Evolutionary conservation across 352 stramenopile genomes (phyloP), one percentile per base, ranked within the genome.

Genomic region (Nothophytophthora sp.): DNA sequence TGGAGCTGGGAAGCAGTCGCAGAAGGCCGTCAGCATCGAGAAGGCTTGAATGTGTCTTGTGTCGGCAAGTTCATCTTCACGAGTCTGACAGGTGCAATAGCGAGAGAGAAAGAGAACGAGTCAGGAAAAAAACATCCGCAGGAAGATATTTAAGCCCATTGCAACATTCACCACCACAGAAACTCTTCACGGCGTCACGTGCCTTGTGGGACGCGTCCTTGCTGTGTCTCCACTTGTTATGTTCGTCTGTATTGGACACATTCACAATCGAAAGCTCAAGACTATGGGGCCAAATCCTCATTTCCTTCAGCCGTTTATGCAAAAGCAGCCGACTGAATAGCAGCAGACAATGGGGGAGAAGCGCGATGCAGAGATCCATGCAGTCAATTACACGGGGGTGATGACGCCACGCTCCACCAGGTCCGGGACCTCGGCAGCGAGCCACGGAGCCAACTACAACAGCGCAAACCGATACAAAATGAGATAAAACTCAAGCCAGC

Each of bases 361-460:
- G 20, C 36, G 16, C 25, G 16, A 42, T 22, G 16, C 36, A 38
- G 6, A 15, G 32, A 28, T 30, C 22, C 6, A 36, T 35, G 15
- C 7, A 22, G 3, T 28, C 10, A 6, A 19, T 32, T 83, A 92
- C 25, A 89, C 77, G 23, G 83, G 63, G 18, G 78, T 85, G 32
- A 93, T 90, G 11, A 88, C 53, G 13, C 78, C 76, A 39, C 83
- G 80, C 54, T 93, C 81, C 10, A 92, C 83, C 15, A 96, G 81
- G 33, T 94, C 82, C 0, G 87, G 87, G 18, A 96, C 85, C 56
- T 96, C 87, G 0, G 84, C 84, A 18, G 87, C 85, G 24, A 96
- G 74, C 87, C 87, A 96, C 37, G 87, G 87, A 15, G 81, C 87
- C 43, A 96, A 48, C 83, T 93, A 60, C 13, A 55, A 34, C 7